Conservation (phyloP, 1,284 basidiomycete species). For the Tilletia setariae region DNA sequence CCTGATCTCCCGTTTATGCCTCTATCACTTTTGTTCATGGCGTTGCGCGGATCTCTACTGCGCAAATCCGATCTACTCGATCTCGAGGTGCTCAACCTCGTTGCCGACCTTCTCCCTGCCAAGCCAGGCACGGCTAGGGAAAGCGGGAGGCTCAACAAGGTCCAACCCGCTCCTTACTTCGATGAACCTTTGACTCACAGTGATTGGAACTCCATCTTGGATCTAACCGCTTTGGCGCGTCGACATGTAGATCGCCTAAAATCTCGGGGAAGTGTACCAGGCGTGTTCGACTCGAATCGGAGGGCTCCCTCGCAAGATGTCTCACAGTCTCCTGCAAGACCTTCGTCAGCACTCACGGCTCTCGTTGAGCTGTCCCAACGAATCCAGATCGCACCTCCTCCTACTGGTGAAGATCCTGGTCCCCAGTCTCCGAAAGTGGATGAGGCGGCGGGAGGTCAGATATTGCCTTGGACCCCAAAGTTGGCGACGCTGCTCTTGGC, state of each 20-base stretch:
- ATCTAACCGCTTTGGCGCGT: constrained; percentile 41
- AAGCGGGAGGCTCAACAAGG: background rate
- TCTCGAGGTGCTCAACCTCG: constrained; percentile 43
- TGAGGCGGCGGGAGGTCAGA: background rate
- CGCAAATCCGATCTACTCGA: constrained; percentile 43
- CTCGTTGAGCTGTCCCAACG: constrained; percentile 18
- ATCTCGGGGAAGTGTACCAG: constrained; percentile 15
- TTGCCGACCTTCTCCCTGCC: constrained; percentile 35
- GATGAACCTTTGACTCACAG: constrained; percentile 18
- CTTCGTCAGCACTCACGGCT: constrained; percentile 12
- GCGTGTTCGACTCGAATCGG: constrained; percentile 9
- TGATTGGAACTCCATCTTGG: constrained; percentile 49
- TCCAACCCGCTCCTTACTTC: constrained; percentile 19
- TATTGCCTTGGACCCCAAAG: constrained; percentile 41
- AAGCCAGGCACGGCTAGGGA: background rate
- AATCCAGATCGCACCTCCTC: constrained; percentile 20
- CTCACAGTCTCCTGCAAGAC: background rate
- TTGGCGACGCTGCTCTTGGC: constrained; percentile 40
- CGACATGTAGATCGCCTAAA: constrained; percentile 43
- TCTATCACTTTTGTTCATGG: constrained; percentile 40
- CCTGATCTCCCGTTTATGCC: constrained; percentile 12
- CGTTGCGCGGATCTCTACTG: constrained; percentile 42
- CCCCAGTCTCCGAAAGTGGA: background rate
- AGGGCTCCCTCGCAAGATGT: background rate
- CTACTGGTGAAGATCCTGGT: constrained; percentile 2